Evolutionary conservation across 129 eudicot genomes (phyloP).

Genomic region (Centaurea solstitialis): DNA sequence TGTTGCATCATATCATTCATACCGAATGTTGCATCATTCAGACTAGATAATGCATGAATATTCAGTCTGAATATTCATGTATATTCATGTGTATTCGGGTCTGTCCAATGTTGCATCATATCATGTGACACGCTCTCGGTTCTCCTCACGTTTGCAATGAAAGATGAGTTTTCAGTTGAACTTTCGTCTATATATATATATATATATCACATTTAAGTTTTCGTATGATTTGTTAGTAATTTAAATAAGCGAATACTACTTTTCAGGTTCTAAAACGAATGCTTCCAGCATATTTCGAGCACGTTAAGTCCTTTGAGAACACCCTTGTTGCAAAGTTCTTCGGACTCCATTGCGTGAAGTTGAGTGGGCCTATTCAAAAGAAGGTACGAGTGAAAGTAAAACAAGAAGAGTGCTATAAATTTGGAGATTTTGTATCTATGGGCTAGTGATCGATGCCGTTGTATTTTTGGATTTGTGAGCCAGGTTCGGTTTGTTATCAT

Average conservation of each 20-base stretch:
- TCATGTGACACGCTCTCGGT: too few relatives aligned
- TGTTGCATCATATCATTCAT: too few relatives aligned
- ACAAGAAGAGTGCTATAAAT: background rate
- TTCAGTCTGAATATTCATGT: too few relatives aligned
- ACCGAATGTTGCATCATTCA: too few relatives aligned
- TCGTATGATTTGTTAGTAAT: background rate
- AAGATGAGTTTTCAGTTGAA: too few relatives aligned
- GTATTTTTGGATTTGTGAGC: conserved; percentile 17
- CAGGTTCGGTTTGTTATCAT: conserved; percentile 93
- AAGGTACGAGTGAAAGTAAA: conserved; percentile 47
- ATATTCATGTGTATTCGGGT: too few relatives aligned
- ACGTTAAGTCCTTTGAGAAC: conserved; percentile 72
- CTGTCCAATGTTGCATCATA: too few relatives aligned
- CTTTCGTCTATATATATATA: too few relatives aligned
- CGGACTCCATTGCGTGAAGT: conserved; percentile 92
- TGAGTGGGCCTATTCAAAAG: conserved; percentile 86
- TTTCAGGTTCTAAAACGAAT: conserved; percentile 77
- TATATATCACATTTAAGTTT: background rate
- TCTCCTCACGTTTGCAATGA: too few relatives aligned
- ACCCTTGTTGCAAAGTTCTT: conserved; percentile 79
- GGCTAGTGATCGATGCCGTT: background rate
- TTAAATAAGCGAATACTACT: background rate
- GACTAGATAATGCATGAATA: too few relatives aligned
- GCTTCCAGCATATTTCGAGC: conserved; percentile 92
- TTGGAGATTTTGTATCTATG: conserved; percentile 14